Conservation (phyloP, 768 basidiomycete genomes). For the Tricholoma sp. region DNA sequence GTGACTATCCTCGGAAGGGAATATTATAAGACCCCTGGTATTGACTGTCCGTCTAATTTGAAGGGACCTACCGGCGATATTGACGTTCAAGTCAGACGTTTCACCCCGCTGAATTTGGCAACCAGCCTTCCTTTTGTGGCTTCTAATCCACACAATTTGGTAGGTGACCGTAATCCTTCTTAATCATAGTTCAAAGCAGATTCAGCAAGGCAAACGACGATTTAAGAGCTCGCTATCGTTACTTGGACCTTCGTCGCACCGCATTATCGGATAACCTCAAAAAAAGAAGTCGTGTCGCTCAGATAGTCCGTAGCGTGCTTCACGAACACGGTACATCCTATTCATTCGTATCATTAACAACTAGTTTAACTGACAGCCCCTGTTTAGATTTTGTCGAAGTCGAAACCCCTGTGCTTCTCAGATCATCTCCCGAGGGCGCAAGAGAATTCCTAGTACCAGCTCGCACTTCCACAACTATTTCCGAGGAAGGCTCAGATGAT, state of each 20-base stretch:
- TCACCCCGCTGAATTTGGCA: conserved; percentile 79
- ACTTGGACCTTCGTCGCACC: conserved; percentile 82
- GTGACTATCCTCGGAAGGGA: conserved; percentile 18
- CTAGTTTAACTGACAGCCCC: conserved; percentile 7
- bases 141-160: conserved; percentile 70
- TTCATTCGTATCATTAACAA: conserved; percentile 5
- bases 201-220: conserved; percentile 73
- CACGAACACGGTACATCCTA: conserved; percentile 57
- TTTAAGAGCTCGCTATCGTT: conserved; percentile 77
- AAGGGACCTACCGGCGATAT: conserved; percentile 69
- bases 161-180: conserved; percentile 31
- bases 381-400: conserved; percentile 84
- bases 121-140: conserved; percentile 80
- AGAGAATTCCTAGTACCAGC: conserved; percentile 90
- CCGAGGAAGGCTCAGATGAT: conserved; percentile 14
- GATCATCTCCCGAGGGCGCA: conserved; percentile 92
- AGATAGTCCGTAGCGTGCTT: conserved; percentile 66
- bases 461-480: conserved; percentile 37
- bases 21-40: conserved; percentile 9
- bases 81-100: conserved; percentile 70
- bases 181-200: neutral
- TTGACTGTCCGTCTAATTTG: conserved; percentile 7
- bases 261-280: conserved; percentile 74
- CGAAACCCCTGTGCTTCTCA: conserved; percentile 87
- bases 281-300: conserved; percentile 78